Conservation (phyloP, 345 rosid genomes). For the Trapa incisa region DNA sequence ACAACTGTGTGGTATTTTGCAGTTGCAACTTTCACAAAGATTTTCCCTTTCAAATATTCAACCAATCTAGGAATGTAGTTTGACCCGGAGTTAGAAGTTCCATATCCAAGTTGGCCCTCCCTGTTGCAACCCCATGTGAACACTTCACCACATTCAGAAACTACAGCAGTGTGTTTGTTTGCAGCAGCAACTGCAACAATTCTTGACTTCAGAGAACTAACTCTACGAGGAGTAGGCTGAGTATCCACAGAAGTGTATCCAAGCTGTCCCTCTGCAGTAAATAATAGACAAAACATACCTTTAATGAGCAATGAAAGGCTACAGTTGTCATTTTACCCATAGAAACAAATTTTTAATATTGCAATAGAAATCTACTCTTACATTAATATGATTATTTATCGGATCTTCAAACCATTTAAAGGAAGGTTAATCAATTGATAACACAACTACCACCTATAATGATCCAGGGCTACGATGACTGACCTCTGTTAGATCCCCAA, state of each 20-base stretch:
- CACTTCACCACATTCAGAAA: conserved; percentile 83
- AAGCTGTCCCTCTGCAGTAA: conserved; percentile 82
- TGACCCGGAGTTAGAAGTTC: background rate
- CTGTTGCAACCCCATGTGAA: conserved; percentile 68
- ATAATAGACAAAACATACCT: background rate
- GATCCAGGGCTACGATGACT: background rate
- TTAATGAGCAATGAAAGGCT: conserved; percentile 1
- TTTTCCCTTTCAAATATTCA: conserved; percentile 82
- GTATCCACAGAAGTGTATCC: conserved; percentile 94
- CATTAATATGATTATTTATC: background rate
- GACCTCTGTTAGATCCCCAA: conserved; percentile 99
- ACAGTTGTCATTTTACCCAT: background rate
- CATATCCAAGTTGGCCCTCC: background rate
- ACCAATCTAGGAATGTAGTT: conserved; percentile 84
- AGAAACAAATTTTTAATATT: conserved; percentile 3
- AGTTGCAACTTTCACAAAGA: conserved; percentile 45
- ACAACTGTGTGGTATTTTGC: conserved; percentile 91
- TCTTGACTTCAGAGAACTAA: conserved; percentile 56
- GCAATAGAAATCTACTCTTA: background rate
- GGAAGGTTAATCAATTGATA: background rate
- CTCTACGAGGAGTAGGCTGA: conserved; percentile 95
- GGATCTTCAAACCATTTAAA: background rate
- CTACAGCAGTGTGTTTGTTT: conserved; percentile 89
- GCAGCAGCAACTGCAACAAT: conserved; percentile 92
- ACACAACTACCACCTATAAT: background rate